Conservation (phyloP, 2,329 filamentous ascomycete species). For the Leptographium galeiforme region DNA sequence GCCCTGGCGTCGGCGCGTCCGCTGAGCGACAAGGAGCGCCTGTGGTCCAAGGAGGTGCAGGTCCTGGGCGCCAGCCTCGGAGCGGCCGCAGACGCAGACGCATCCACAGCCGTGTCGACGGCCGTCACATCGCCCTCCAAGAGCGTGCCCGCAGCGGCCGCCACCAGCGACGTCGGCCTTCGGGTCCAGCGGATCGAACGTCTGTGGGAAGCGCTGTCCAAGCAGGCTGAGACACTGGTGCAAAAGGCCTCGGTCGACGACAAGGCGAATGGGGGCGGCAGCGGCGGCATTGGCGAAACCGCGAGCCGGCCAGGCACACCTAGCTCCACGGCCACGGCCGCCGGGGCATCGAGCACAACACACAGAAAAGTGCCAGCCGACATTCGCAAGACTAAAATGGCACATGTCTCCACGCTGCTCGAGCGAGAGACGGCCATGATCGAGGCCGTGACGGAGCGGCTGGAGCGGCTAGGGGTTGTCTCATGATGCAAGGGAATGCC, state of each 20-base stretch:
- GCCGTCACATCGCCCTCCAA: conserved; percentile 1
- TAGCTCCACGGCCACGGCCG: conserved; percentile 3
- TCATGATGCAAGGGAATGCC: conserved; percentile 3
- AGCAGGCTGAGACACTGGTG: conserved; percentile 34
- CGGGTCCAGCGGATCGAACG: conserved; percentile 43
- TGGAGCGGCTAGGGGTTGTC: conserved; percentile 38
- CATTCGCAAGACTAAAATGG: conserved; percentile 48
- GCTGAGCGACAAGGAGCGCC: conserved; percentile 48
- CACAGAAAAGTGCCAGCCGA: conserved; percentile 43
- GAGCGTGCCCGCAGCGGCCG: background rate
- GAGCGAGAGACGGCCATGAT: conserved; percentile 55
- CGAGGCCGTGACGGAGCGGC: conserved; percentile 48
- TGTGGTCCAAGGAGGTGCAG: conserved; percentile 32
- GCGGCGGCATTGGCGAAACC: conserved; percentile 12
- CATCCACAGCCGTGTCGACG: background rate
- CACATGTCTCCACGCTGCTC: conserved; percentile 48
- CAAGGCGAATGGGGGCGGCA: conserved; percentile 13
- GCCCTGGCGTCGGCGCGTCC: conserved; percentile 33
- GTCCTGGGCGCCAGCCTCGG: conserved; percentile 25
- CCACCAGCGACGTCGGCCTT: conserved; percentile 32
- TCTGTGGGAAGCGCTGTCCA: conserved; percentile 37
- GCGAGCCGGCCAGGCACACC: conserved; percentile 1
- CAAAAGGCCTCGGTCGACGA: conserved; percentile 15
- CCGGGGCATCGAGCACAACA: background rate
- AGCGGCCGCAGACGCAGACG: conserved; percentile 10